Conservation (phyloP, 2,329 filamentous ascomycete genomes). For the Tolypocladium album region DNA sequence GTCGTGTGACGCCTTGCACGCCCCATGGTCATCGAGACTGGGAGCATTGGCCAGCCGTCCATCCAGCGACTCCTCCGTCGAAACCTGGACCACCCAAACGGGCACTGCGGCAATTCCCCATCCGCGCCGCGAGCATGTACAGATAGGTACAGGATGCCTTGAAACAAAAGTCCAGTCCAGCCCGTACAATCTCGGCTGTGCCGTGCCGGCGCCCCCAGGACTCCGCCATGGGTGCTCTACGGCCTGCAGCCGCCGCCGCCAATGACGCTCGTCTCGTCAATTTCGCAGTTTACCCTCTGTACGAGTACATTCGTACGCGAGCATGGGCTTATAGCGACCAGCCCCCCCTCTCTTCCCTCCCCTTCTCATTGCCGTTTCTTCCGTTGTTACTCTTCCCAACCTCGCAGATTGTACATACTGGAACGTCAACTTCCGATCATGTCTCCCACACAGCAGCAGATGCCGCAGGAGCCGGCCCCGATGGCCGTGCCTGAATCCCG, state of each 20-base stretch:
- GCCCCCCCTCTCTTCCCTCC: conserved; percentile 4
- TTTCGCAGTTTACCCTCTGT: neutral
- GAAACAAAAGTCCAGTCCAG: neutral
- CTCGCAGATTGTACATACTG: neutral
- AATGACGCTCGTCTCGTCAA: neutral
- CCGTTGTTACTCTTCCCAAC: neutral
- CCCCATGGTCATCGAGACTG: neutral
- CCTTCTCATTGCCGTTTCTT: neutral
- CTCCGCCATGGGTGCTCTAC: neutral
- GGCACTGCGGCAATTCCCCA: neutral
- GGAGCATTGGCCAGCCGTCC: neutral
- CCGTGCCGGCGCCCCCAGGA: conserved; percentile 1
- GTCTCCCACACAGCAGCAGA: conserved; percentile 10
- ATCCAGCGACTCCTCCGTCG: neutral
- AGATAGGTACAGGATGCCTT: neutral
- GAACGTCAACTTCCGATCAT: neutral
- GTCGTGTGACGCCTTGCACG: neutral
- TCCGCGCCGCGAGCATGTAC: neutral
- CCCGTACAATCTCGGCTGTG: neutral
- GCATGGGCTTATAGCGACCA: neutral
- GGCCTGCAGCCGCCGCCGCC: neutral
- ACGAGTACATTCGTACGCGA: neutral
- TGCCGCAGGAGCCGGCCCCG: conserved; percentile 21
- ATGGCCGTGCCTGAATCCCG: conserved; percentile 13
- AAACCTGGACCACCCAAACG: neutral